Percentiles rank a stretch among this genome's conserved stretches.
These are phyloP conservation scores for Pisolithus orientalis DNA, from an alignment of 768 basidiomycete genomes.

Conservation along the genomic window DNA sequence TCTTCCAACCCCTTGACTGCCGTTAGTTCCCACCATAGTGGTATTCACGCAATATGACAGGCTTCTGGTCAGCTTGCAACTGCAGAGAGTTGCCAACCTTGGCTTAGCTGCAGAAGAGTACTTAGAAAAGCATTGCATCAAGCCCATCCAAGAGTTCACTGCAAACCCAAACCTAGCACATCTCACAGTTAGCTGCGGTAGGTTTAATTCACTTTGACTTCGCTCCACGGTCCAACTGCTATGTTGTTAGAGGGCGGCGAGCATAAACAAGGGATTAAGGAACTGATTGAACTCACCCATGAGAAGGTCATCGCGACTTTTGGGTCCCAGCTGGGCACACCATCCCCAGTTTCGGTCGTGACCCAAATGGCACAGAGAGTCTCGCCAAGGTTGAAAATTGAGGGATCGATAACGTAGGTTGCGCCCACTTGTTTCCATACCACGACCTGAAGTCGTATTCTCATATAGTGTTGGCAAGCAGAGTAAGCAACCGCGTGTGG, in stretches of 20 bases:
- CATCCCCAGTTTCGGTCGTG: background rate
- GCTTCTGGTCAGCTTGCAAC: background rate
- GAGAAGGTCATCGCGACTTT: background rate
- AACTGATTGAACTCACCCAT: background rate
- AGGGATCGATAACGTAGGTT: background rate
- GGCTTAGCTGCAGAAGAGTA: background rate
- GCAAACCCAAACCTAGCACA: background rate
- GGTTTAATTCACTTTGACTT: background rate
- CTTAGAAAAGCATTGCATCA: background rate
- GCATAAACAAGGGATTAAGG: background rate
- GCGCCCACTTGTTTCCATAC: too few species aligned
- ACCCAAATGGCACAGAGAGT: background rate
- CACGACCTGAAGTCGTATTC: too few species aligned
- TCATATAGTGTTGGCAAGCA: background rate
- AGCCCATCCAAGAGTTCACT: background rate
- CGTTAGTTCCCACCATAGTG: background rate
- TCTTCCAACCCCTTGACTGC: background rate
- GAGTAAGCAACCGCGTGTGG: background rate
- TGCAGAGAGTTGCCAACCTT: background rate
- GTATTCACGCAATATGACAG: constrained; percentile 1
- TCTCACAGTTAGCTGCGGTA: background rate
- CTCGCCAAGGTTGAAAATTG: background rate
- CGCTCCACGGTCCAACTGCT: background rate
- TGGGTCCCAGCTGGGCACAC: background rate
- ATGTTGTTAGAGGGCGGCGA: background rate